Percentiles rank a stretch among this genome's conserved stretches.
Conservation (phyloP, 352 stramenopile species). For the Phytophthora crassamura region DNA sequence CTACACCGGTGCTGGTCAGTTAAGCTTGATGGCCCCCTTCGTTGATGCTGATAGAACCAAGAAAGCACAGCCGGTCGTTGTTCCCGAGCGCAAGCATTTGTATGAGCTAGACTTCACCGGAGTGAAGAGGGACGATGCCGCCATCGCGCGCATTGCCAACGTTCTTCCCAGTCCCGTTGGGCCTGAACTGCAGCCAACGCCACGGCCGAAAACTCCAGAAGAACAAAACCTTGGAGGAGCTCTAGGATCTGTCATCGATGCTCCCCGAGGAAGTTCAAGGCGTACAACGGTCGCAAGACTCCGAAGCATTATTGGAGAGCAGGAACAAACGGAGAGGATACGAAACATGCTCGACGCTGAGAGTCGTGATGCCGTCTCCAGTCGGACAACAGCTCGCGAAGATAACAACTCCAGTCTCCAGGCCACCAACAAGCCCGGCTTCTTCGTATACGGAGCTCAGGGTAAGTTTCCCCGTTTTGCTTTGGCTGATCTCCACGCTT, state of each 20-base stretch:
- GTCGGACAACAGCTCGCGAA: background rate
- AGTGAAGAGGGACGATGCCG: constrained; percentile 17
- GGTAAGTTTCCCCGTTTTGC: constrained; percentile 11
- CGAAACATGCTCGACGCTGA: constrained; percentile 1
- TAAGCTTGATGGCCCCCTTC: constrained; percentile 55
- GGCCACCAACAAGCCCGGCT: constrained; percentile 4
- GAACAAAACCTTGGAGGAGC: constrained; percentile 5
- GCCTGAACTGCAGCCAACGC: background rate
- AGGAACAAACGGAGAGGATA: constrained; percentile 21
- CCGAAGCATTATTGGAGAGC: constrained; percentile 20
- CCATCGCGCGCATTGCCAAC: constrained; percentile 15
- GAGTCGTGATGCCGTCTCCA: constrained; percentile 14
- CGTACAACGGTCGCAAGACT: constrained; percentile 28
- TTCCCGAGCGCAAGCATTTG: constrained; percentile 29
- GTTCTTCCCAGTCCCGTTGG: constrained; percentile 3
- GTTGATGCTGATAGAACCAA: constrained; percentile 38
- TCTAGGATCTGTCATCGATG: background rate
- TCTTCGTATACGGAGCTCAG: constrained; percentile 23
- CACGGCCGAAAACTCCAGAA: constrained; percentile 9
- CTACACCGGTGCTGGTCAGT: constrained; percentile 38
- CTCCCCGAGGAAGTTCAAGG: constrained; percentile 14
- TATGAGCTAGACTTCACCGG: constrained; percentile 39
- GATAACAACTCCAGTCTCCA: background rate
- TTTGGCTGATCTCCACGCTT: background rate
- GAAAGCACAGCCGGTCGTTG: constrained; percentile 4